phyloP scores from a whole-genome alignment of 2,329 filamentous ascomycete species.

The Botrytis sinoallii region DNA sequence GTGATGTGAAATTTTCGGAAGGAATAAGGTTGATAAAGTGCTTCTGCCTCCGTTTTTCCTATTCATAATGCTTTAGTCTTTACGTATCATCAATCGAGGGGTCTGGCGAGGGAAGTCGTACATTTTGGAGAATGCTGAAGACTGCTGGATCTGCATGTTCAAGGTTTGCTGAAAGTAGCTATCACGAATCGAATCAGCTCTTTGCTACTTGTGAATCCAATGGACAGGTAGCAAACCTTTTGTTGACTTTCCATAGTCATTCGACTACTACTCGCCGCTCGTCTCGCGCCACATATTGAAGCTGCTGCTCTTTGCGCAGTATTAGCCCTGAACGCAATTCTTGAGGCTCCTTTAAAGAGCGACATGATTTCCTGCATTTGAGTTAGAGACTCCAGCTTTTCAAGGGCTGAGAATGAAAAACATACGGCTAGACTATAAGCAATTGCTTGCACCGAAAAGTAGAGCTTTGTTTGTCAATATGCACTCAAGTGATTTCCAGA shows the following conservation, averaged over 20 bases:
- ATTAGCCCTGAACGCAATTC: slow-evolving; percentile 28
- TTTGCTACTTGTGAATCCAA: background rate
- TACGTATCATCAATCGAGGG: background rate
- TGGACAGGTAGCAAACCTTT: slow-evolving; percentile 43
- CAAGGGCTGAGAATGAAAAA: background rate
- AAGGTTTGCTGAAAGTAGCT: slow-evolving; percentile 79
- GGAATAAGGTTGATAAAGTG: slow-evolving; percentile 98
- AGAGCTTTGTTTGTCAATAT: slow-evolving; percentile 15
- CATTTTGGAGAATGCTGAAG: slow-evolving; percentile 87
- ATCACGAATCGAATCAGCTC: slow-evolving; percentile 23
- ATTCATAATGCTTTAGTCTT: slow-evolving; percentile 20
- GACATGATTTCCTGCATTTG: slow-evolving; percentile 31
- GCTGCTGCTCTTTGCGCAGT: slow-evolving; percentile 25
- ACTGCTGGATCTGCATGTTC: slow-evolving; percentile 83
- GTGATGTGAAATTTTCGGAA: slow-evolving; percentile 93
- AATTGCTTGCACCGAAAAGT: slow-evolving; percentile 4
- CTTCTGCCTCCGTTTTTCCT: slow-evolving; percentile 96
- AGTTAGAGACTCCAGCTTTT: slow-evolving; percentile 11
- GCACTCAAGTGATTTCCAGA: background rate
- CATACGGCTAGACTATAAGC: slow-evolving; percentile 12
- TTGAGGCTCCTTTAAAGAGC: slow-evolving; percentile 35
- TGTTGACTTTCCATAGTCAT: slow-evolving; percentile 53
- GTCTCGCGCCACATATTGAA: slow-evolving; percentile 31
- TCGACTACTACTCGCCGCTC: slow-evolving; percentile 29
- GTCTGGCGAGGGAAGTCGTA: slow-evolving; percentile 40